Evolutionary conservation across 805 yeast genomes (phyloP).

Genomic region (Ogataea paradorogensis): DNA sequence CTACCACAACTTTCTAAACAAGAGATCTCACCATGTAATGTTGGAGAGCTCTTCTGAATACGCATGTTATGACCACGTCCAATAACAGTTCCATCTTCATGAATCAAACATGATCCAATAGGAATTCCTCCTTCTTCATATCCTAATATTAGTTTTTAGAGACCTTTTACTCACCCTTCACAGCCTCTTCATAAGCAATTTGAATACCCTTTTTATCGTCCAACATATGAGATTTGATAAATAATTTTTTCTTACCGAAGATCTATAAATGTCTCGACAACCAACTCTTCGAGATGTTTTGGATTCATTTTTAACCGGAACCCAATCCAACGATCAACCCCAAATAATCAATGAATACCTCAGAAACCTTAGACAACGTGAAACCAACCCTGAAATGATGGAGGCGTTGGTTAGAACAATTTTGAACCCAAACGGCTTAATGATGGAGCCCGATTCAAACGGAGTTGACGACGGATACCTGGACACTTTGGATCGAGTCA

Average conservation of each 20-base stretch:
- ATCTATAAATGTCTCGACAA: conserved; percentile 7
- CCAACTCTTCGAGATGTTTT: conserved; percentile 6
- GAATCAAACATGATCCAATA: conserved; percentile 74
- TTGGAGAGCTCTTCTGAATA: conserved; percentile 79
- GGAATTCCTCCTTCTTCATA: conserved; percentile 88
- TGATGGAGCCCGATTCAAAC: conserved; percentile 5
- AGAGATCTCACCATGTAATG: conserved; percentile 88
- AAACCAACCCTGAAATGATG: conserved; percentile 7
- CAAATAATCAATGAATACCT: conserved; percentile 11
- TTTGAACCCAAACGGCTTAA: conserved; percentile 11
- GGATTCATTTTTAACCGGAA: conserved; percentile 7
- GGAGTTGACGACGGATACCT: conserved; percentile 71
- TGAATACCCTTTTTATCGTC: conserved; percentile 66
- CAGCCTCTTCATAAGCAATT: conserved; percentile 72
- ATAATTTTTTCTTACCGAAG: not conserved
- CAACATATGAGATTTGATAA: conserved; percentile 31
- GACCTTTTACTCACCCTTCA: conserved; percentile 40
- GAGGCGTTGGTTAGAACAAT: conserved; percentile 12
- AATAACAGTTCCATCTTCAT: conserved; percentile 72
- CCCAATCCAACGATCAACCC: not conserved
- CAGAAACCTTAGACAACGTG: conserved; percentile 5
- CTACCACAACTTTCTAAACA: conserved; percentile 91
- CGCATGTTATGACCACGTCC: conserved; percentile 92
- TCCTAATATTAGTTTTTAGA: conserved; percentile 37
- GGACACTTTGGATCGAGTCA: conserved; percentile 73